Base-by-base conservation (phyloP, 306 rosid genomes). In the Notholithocarpus densiflorus region DNA sequence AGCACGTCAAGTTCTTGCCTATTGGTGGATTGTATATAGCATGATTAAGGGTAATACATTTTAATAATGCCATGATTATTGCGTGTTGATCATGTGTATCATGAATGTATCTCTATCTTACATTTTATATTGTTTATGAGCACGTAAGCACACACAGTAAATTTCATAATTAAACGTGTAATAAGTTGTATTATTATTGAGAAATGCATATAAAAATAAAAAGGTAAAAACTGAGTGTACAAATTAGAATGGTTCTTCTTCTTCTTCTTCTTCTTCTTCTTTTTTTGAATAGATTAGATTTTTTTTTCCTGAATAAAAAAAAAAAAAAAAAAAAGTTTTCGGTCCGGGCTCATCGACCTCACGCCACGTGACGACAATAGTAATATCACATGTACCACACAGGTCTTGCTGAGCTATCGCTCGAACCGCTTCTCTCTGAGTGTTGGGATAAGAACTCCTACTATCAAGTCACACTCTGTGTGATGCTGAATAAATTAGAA, bases 371-470 rank as follows among this genome's bases (percentile, higher is more conserved):
- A 7, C 0, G 0, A 0, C 45, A 37, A 37, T 37, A 0, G 0
- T 37, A 37, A 37, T 2, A 37, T 37, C 2, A 0, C 0, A 0
- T 37, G 2, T 37, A 0, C 0, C 2, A 6, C 45, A 7, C 0
- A 0, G 0, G 0, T 37, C 1, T 37, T 37, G 0, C 0, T 2
- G 0, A 0, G 0, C 0, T 37, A 37, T 37, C 2, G 0, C 45
- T 37, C 2, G 0, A 37, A 37, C 0, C 2, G 1, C 45, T 37
- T 2, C 0, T 37, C 43, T 37, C 3, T 7, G 0, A 7, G 0
- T 37, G 0, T 0, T 7, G 0, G 0, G 0, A 37, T 0, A 37
- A 7, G 0, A 37, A 37, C 2, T 7, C 0, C 2, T 1, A 7
- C 2, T 1, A 7, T 7, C 1, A 6, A 7, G 0, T 0, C 2